Evolutionary conservation across 2,329 filamentous ascomycete species (phyloP).

Genomic region (Rhynchosporium secalis): DNA sequence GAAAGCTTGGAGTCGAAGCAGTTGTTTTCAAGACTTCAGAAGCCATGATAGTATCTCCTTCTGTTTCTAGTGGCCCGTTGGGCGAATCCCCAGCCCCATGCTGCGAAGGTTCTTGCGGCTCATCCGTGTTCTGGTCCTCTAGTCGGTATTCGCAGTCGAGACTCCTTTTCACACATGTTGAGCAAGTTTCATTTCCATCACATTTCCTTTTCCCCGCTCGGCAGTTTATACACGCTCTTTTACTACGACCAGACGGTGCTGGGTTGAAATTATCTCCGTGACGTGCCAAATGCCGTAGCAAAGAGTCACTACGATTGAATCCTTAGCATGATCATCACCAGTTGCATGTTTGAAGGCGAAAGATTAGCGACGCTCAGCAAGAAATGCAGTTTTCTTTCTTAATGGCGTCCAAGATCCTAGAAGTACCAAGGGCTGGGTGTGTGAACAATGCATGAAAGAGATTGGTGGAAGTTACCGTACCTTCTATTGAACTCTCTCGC

Average conservation of each 20-base stretch:
- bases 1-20: not conserved
- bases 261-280: conserved; percentile 34
- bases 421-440: not conserved
- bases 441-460: not conserved
- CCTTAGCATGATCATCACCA: not conserved
- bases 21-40: not conserved
- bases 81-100: not conserved
- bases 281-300: conserved; percentile 33
- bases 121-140: conserved; percentile 7
- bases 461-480: conserved; percentile 18
- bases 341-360: not conserved
- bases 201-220: conserved; percentile 50
- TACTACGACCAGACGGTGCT: conserved; percentile 37
- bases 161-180: conserved; percentile 44
- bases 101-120: conserved; percentile 2
- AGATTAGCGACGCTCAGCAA: not conserved
- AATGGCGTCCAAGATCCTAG: not conserved
- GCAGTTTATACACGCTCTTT: conserved; percentile 47
- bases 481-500: conserved; percentile 33
- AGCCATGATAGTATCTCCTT: not conserved
- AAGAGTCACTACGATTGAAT: conserved; percentile 28
- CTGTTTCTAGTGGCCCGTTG: not conserved
- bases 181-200: conserved; percentile 44
- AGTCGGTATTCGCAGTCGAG: conserved; percentile 43
- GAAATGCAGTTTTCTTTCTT: not conserved